Base-by-base conservation (phyloP, 192 early-diverging fungal genomes). In the Podila horticola region DNA sequence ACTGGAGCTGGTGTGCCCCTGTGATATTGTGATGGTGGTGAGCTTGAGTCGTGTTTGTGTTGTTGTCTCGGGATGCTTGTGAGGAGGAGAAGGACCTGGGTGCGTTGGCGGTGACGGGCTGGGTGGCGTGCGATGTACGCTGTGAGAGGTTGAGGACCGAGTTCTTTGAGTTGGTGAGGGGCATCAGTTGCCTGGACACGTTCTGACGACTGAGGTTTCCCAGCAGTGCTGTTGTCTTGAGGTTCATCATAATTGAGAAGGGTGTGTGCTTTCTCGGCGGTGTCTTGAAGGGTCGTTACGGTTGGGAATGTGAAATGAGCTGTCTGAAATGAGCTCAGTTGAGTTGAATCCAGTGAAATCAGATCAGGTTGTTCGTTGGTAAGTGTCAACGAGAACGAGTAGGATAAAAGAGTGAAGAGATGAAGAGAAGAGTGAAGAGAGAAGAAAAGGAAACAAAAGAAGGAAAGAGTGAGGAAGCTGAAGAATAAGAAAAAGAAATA, bases 201-300 rank as follows among this genome's bases (percentile, higher is more conserved):
- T 66, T 66, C 67, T 81, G 77, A 31, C 77, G 77, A 66, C 70
- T 69, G 61, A 81, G 29, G 62, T 73, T 81, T n/a, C 77, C 77
- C 51, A 81, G 62, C 51, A 81, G 31, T 8, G 77, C 71, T 5
- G 77, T 73, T 17, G 70, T 69, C 62, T 73, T 72, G 64, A 73
- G 77, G 61, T 72, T 81, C 71, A 73, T 81, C 77, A 81, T 72
- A 13, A 48, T 72, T 34, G 24, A 17, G 22, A 29, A 10, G 26
- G 22, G 3, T 13, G 22, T 24, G 50, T 34, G 38, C 4, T 22
- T 48, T 24, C 22, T 20, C 24, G 20, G 49, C 20, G 12, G 52
- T 55, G 1, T 24, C 24, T 26, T 55, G 20, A 24, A 10, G 15
- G 9, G n/a, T 38, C 55, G 29, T 20, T 49, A 26, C 17, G 22